These are phyloP conservation scores for Exophiala phaeomuriformis DNA, from an alignment of 2,329 filamentous ascomycete species.

Conservation along the genomic window DNA sequence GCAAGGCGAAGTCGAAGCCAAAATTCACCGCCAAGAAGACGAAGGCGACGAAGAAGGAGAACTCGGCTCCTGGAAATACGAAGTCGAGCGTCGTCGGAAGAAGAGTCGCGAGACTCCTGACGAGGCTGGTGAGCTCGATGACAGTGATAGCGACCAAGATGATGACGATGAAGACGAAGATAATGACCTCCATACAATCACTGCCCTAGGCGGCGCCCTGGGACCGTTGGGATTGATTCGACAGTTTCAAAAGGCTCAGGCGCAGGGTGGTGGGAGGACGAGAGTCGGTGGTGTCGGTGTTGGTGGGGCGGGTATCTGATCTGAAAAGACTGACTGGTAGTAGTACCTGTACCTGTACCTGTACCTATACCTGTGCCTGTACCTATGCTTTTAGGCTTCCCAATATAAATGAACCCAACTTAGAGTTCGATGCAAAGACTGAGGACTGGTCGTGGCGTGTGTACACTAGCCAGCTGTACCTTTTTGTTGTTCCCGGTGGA, in stretches of 20 bases:
- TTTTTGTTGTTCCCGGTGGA: no score
- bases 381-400: no score
- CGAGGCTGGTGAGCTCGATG: no score
- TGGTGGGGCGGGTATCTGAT: slow-evolving; percentile 9
- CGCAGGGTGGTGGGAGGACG: slow-evolving; percentile 13
- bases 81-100: slow-evolving; percentile 29
- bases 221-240: slow-evolving; percentile 60
- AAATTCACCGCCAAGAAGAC: background rate
- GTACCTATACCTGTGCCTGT: no score
- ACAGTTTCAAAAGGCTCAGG: slow-evolving; percentile 59
- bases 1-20: background rate
- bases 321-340: background rate
- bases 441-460: no score
- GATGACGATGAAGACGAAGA: slow-evolving; percentile 36
- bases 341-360: no score
- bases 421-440: no score
- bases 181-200: slow-evolving; percentile 26
- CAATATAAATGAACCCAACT: no score
- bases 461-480: no score
- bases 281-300: slow-evolving; percentile 7
- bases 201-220: slow-evolving; percentile 34
- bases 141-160: slow-evolving; percentile 33
- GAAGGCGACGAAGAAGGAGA: slow-evolving; percentile 8
- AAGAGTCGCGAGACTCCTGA: no score
- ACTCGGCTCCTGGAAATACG: slow-evolving; percentile 38